These are phyloP conservation scores for Lithohypha guttulata DNA, from an alignment of 2,329 filamentous ascomycete genomes.

Conservation along the genomic window DNA sequence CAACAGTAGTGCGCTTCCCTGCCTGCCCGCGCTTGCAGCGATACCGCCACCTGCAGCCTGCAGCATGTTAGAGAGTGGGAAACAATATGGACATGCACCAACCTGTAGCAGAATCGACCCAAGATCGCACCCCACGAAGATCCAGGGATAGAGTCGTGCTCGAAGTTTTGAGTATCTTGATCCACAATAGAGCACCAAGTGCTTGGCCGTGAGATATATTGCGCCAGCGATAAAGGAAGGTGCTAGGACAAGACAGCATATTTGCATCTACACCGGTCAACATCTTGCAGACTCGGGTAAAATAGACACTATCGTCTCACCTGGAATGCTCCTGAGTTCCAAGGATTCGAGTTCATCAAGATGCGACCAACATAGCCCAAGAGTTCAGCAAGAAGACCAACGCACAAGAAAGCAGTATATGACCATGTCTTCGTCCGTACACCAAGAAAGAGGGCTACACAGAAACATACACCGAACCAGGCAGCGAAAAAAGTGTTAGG, in stretches of 20 bases:
- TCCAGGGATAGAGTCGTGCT: conserved; percentile 44
- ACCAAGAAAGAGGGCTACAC: conserved; percentile 40
- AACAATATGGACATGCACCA: too few relatives aligned
- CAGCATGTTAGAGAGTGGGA: too few relatives aligned
- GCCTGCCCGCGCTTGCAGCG: conserved; percentile 36
- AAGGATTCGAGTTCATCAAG: conserved; percentile 44
- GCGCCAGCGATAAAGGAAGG: conserved; percentile 46
- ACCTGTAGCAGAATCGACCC: too few relatives aligned
- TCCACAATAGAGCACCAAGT: conserved; percentile 47
- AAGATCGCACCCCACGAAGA: conserved; percentile 51
- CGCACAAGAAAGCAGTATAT: conserved; percentile 40
- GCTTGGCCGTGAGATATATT: conserved; percentile 47
- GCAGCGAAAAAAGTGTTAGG: conserved; percentile 45
- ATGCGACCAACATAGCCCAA: conserved; percentile 48
- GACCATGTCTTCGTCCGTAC: conserved; percentile 46
- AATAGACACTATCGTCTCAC: too few relatives aligned
- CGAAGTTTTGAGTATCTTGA: conserved; percentile 37
- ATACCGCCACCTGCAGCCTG: conserved; percentile 50
- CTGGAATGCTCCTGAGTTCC: conserved; percentile 44
- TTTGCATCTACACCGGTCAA: conserved; percentile 30
- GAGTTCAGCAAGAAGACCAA: conserved; percentile 39
- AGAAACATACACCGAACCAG: conserved; percentile 41
- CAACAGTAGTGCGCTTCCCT: conserved; percentile 26
- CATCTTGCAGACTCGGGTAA: too few relatives aligned
- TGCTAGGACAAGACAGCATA: conserved; percentile 46